These are phyloP conservation scores for Candida parachauliodes DNA, from an alignment of 805 yeast species.

Conservation along the genomic window DNA sequence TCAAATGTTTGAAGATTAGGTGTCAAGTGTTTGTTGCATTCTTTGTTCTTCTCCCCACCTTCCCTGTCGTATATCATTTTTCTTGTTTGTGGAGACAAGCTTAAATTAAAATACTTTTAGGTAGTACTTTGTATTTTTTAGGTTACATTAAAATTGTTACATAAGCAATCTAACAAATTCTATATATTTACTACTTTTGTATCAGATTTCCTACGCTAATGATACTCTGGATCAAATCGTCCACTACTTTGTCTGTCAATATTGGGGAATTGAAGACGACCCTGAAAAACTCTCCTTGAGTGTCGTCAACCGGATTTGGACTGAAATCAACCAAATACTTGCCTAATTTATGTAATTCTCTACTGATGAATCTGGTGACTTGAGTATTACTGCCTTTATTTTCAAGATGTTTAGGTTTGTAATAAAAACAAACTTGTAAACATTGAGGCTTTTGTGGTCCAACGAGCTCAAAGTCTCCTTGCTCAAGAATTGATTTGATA, in stretches of 20 bases:
- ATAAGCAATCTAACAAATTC: too few relatives aligned
- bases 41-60: too few relatives aligned
- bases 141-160: too few relatives aligned
- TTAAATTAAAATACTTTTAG: too few relatives aligned
- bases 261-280: conserved; percentile 79
- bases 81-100: too few relatives aligned
- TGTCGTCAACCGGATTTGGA: conserved; percentile 52
- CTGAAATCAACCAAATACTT: conserved; percentile 75
- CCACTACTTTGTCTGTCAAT: conserved; percentile 30
- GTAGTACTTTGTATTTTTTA: too few relatives aligned
- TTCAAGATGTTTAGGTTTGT: conserved; percentile 40
- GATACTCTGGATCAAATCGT: conserved; percentile 33
- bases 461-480: conserved; percentile 51
- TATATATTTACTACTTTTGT: too few relatives aligned
- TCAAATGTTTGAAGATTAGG: too few relatives aligned
- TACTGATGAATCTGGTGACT: conserved; percentile 60
- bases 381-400: conserved; percentile 42
- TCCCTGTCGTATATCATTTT: too few relatives aligned
- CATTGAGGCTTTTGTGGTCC: conserved; percentile 53
- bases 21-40: too few relatives aligned
- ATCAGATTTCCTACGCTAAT: too few relatives aligned
- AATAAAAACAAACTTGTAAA: conserved; percentile 80
- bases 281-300: conserved; percentile 75
- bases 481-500: conserved; percentile 36
- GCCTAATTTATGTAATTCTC: conserved; percentile 57